Conservation (phyloP, 208 protist species). For the Trypanosoma lewisi region DNA sequence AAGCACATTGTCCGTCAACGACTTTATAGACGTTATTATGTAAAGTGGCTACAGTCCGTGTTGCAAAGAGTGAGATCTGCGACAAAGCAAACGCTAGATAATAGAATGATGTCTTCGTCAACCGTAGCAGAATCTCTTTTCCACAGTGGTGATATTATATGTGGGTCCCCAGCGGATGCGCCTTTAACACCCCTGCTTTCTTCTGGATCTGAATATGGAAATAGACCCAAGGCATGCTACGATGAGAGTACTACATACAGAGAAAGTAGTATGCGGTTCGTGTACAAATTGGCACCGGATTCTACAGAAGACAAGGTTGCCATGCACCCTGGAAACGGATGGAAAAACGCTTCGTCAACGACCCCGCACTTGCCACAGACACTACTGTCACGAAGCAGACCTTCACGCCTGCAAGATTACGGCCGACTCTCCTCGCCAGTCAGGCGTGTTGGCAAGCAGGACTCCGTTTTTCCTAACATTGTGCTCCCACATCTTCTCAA, state of each 20-base stretch:
- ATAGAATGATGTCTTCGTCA: background rate
- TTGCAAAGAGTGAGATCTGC: background rate
- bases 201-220: background rate
- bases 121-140: background rate
- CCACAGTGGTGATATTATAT: background rate
- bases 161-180: background rate
- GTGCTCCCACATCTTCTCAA: background rate
- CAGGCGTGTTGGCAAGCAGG: background rate
- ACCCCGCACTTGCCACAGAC: background rate
- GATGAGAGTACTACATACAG: background rate
- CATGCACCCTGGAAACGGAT: background rate
- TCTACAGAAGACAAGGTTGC: background rate
- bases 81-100: conserved; percentile 18
- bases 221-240: background rate
- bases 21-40: conserved; percentile 46
- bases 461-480: background rate
- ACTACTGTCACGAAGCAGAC: conserved; percentile 4
- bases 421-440: background rate
- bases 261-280: background rate
- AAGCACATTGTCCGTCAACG: conserved; percentile 39
- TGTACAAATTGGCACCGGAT: background rate
- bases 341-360: no score
- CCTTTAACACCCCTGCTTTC: background rate
- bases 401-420: background rate
- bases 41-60: conserved; percentile 30